Evolutionary conservation across 495 filamentous ascomycete species (phyloP), one percentile per base, ranked within the genome.

Genomic region (Chaetomidium leptoderma): DNA sequence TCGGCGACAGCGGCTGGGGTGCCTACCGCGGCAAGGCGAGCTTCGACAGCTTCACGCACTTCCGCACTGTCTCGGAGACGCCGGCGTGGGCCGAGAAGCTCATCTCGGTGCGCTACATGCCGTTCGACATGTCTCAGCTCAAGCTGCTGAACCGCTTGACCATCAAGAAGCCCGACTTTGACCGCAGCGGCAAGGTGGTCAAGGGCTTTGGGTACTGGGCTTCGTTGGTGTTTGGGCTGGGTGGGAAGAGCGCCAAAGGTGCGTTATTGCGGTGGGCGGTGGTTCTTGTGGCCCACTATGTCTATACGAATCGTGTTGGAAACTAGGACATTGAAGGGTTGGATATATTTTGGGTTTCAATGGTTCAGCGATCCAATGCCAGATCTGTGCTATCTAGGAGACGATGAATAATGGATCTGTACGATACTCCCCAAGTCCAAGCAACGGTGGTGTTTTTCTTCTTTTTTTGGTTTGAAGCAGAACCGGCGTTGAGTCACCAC

Each of bases 11-110:
- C 57, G 92, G 93, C 55, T 78, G 81, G 63, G 93, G 93, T 51
- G 78, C 83, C 10, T 97, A 97, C 76, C 84, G 89, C 63, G 93
- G 93, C 58, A 83, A 83, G 68, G 78, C 87, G 46, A 86, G 83
- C 48, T 96, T 95, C 75, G 91, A 97, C 63, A 80, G 78, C 68
- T 98, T 95, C 76, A 85, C 83, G 26, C 88, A 97, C 74, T 79
- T 84, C 23, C 85, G 92, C 52, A 82, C 83, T 57, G 76, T 95
- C 56, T 86, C 85, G 48, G 83, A 77, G 58, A 92, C 87, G 35
- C 91, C 92, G 7, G 65, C 73, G 59, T 97, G 92, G 92, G 78
- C 91, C 62, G 92, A 97, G 63, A 70, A 75, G 14, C 65, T 93
- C 61, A 72, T 97, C 57, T 75, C 77, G 40, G 78, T 91, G 59